These are phyloP conservation scores for Nannizzia gypsea DNA, from an alignment of 2,329 filamentous ascomycete genomes.

Conservation along the genomic window DNA sequence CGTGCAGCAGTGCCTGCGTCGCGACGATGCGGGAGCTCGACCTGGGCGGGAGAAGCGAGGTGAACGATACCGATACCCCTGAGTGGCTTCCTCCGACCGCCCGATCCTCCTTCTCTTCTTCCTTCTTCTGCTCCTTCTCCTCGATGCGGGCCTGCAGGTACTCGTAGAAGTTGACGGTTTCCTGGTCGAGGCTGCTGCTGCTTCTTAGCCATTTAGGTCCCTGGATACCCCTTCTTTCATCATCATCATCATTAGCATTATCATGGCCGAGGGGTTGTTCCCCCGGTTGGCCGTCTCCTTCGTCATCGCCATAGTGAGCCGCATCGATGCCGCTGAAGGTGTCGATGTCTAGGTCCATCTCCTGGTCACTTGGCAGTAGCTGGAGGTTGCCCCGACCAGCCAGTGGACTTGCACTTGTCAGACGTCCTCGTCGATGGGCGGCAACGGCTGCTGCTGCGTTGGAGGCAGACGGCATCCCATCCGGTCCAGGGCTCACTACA, in stretches of 20 bases:
- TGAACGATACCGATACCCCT: slow-evolving; percentile 52
- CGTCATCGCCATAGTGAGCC: slow-evolving; percentile 20
- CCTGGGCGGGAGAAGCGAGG: slow-evolving; percentile 51
- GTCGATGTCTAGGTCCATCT: slow-evolving; percentile 13
- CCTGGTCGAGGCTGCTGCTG: slow-evolving; percentile 43
- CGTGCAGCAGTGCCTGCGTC: slow-evolving; percentile 64
- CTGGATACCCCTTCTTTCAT: slow-evolving; percentile 14
- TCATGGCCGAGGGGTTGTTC: no score
- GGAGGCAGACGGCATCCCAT: slow-evolving; percentile 11
- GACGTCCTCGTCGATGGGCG: slow-evolving; percentile 34
- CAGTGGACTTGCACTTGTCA: slow-evolving; percentile 51
- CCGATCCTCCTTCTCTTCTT: slow-evolving; percentile 13
- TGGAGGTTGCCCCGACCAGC: slow-evolving; percentile 36
- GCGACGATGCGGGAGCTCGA: slow-evolving; percentile 49
- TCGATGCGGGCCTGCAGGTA: slow-evolving; percentile 44
- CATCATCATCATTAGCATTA: no score
- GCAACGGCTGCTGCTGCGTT: background rate
- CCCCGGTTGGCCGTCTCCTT: slow-evolving; percentile 14
- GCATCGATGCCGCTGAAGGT: slow-evolving; percentile 14
- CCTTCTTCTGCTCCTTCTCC: slow-evolving; percentile 14
- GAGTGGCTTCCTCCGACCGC: slow-evolving; percentile 13
- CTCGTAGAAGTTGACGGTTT: slow-evolving; percentile 51
- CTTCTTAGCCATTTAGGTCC: slow-evolving; percentile 35
- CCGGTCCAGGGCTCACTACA: slow-evolving; percentile 15
- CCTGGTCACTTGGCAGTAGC: slow-evolving; percentile 4